Conservation (phyloP, 768 basidiomycete genomes). For the Leccinum disarticulatum region DNA sequence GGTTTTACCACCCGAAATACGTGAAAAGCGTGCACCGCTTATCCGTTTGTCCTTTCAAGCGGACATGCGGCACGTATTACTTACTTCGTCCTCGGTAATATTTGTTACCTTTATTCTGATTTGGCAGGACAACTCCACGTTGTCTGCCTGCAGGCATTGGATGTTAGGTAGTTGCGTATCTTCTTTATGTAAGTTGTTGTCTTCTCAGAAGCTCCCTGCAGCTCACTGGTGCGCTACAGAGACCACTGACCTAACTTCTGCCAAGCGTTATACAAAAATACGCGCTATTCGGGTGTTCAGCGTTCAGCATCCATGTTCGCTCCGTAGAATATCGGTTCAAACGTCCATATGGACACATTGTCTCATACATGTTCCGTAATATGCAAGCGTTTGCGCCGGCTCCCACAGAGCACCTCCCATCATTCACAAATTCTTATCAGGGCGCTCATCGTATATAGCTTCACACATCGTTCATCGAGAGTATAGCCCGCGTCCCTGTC, state of each 20-base stretch:
- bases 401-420: conserved; percentile 42
- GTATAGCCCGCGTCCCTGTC: conserved; percentile 30
- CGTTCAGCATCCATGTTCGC: neutral
- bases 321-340: neutral
- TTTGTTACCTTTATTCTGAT: conserved; percentile 53
- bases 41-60: conserved; percentile 42
- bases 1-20: conserved; percentile 44
- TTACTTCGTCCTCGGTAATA: conserved; percentile 33
- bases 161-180: conserved; percentile 40
- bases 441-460: conserved; percentile 38
- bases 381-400: conserved; percentile 13
- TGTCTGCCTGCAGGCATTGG: conserved; percentile 74
- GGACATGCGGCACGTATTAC: conserved; percentile 33
- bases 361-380: conserved; percentile 11
- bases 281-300: neutral
- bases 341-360: neutral
- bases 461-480: conserved; percentile 32
- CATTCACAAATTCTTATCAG: conserved; percentile 52
- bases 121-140: conserved; percentile 54
- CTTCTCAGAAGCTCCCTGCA: conserved; percentile 10
- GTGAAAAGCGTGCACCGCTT: conserved; percentile 55
- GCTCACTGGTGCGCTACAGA: neutral
- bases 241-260: neutral
- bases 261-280: neutral
- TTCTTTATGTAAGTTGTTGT: conserved; percentile 44